Base-by-base conservation (phyloP, 495 filamentous ascomycete species). In the Cercophora samala region DNA sequence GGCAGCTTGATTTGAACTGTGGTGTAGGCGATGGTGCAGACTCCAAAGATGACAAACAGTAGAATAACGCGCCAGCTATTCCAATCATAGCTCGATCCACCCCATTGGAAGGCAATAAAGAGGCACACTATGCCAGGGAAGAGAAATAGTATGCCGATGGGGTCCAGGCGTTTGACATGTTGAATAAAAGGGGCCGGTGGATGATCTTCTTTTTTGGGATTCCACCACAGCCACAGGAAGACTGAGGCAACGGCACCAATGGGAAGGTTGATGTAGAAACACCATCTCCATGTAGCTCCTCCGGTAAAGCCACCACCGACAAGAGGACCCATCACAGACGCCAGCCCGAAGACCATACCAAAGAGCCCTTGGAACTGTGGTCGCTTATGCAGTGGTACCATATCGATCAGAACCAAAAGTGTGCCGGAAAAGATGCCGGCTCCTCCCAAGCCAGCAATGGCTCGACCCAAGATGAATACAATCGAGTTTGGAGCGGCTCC, bases 21-120 rank as follows among this genome's bases (percentile, higher is more conserved):
- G 22, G 83, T 74, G 73, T 97, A 98, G 46, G 75, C 77, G 29
- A 83, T 66, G 8, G 86, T 76, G 9, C 92, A 80, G 23, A 92
- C 73, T 0, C 80, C 88, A 65, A 87, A 90, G 2, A 93, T 67
- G 21, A 88, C 84, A 26, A 95, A 83, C 1, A 94, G 80, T 4
- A 85, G 82, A 63, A 93, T 89, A 67, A 93, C 88, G 26, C 86
- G 86, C 73, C 82, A 87, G 63, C 82, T 83, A 22, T 70, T 73
- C 92, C 92, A 96, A 0, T 75, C 74, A 67, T 93, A 92, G 32
- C 80, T 87, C 11, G 85, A 86, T 0, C 92, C 92, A 61, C 90
- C 92, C 93, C 93, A 97, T 74, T 96, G 91, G 29, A 97, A 79
- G 0, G 93, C 92, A 1, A 96, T 80, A 32, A 96, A 75, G 4